A percentile compares a stretch with the other conserved stretches of the same genome.
phyloP scores from a whole-genome alignment of 345 rosid genomes.

The Rhodamnia rubescens region DNA sequence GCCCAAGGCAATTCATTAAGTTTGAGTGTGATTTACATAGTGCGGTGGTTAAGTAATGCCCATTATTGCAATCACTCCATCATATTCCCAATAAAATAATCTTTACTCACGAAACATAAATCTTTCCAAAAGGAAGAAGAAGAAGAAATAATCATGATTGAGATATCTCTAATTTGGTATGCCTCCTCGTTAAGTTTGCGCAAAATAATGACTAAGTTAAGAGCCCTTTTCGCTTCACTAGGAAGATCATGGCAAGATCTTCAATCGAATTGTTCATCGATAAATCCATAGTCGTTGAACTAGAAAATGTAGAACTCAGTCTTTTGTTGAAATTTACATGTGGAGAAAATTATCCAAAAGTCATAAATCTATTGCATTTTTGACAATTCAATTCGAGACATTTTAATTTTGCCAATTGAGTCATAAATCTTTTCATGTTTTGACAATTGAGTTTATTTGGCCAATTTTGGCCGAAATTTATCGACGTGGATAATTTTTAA shows the following conservation, averaged over 20 bases:
- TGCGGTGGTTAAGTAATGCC: background rate
- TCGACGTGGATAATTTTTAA: too few relatives aligned
- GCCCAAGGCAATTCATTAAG: background rate
- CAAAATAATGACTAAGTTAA: background rate
- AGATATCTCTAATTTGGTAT: background rate
- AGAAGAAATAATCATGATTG: background rate
- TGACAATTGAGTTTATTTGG: too few relatives aligned
- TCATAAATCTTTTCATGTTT: too few relatives aligned
- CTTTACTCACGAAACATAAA: background rate
- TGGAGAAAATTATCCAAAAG: too few relatives aligned
- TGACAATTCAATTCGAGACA: too few relatives aligned
- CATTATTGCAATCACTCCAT: background rate
- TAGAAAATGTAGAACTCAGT: background rate
- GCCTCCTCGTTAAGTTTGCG: background rate
- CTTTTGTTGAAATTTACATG: background rate
- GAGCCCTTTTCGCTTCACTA: background rate
- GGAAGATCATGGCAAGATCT: fast-evolving
- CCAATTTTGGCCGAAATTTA: too few relatives aligned
- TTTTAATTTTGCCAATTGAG: too few relatives aligned
- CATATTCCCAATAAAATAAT: background rate
- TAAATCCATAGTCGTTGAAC: background rate
- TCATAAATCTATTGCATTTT: too few relatives aligned
- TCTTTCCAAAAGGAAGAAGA: background rate
- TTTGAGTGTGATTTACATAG: background rate
- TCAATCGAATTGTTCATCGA: background rate